phyloP scores from a whole-genome alignment of 495 filamentous ascomycete species.

The Penicillium cinerascens region DNA sequence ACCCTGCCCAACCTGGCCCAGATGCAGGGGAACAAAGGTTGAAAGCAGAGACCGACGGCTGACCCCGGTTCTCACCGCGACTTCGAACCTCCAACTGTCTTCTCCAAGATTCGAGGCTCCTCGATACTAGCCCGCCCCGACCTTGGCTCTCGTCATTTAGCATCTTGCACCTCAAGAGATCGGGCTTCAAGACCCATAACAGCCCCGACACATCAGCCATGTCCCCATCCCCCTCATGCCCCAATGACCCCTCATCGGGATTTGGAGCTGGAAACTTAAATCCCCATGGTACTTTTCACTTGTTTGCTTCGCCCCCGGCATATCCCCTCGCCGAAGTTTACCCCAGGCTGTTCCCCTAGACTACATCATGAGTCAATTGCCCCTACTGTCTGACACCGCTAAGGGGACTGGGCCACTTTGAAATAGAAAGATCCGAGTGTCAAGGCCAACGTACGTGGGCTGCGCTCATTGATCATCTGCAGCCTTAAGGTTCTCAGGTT shows the following conservation, averaged over 20 bases:
- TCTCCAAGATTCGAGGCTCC: not conserved
- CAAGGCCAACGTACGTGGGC: not conserved
- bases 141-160: slow-evolving; percentile 15
- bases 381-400: not conserved
- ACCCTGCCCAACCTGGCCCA: not conserved
- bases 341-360: not conserved
- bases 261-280: not conserved
- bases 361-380: not conserved
- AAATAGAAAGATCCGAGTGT: not conserved
- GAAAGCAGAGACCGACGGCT: not conserved
- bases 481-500: not conserved
- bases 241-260: not conserved
- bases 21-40: not conserved
- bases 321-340: not conserved
- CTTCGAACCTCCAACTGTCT: not conserved
- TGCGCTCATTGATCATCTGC: not conserved
- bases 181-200: not conserved
- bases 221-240: not conserved
- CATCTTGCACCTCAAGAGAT: not conserved
- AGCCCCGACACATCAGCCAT: not conserved
- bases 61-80: not conserved
- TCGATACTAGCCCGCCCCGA: not conserved
- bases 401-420: not conserved
- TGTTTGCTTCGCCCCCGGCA: not conserved
- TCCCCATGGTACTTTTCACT: not conserved